Evolutionary conservation across 176 grass and related monocot genomes (phyloP).

Genomic region (Ananas comosus): DNA sequence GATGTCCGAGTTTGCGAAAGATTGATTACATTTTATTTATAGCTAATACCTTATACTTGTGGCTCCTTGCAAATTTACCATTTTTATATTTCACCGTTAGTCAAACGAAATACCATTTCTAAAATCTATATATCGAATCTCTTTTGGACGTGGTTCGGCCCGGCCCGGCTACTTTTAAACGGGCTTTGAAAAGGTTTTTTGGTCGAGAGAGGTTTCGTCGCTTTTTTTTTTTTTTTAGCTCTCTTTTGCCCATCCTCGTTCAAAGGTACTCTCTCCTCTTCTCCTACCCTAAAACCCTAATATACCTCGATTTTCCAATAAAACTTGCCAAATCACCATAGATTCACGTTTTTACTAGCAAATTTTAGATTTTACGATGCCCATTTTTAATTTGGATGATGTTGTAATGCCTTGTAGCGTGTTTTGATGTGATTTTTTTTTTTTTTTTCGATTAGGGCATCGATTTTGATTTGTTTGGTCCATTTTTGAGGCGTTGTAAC

Average conservation of each 20-base stretch:
- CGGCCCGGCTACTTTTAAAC: too few relatives aligned
- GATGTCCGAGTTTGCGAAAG: too few relatives aligned
- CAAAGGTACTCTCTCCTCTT: background rate
- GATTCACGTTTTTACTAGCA: background rate
- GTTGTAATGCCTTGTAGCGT: background rate
- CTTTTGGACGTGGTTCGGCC: too few relatives aligned
- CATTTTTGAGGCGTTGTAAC: background rate
- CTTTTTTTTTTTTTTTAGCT: background rate
- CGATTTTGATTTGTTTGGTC: background rate
- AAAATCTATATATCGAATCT: too few relatives aligned
- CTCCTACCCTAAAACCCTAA: background rate
- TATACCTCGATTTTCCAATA: background rate
- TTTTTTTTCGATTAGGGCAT: background rate
- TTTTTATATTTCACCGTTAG: too few relatives aligned
- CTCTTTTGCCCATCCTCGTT: background rate
- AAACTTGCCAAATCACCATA: background rate
- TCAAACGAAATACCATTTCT: too few relatives aligned
- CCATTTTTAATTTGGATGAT: background rate
- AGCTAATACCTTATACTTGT: too few relatives aligned
- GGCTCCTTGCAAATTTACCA: too few relatives aligned
- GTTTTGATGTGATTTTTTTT: background rate
- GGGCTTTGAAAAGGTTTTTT: too few relatives aligned
- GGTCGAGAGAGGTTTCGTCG: background rate
- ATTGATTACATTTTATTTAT: too few relatives aligned
- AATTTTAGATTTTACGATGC: background rate